These are phyloP conservation scores for Globisporangium nagaii DNA, from an alignment of 352 stramenopile species.

Conservation along the genomic window DNA sequence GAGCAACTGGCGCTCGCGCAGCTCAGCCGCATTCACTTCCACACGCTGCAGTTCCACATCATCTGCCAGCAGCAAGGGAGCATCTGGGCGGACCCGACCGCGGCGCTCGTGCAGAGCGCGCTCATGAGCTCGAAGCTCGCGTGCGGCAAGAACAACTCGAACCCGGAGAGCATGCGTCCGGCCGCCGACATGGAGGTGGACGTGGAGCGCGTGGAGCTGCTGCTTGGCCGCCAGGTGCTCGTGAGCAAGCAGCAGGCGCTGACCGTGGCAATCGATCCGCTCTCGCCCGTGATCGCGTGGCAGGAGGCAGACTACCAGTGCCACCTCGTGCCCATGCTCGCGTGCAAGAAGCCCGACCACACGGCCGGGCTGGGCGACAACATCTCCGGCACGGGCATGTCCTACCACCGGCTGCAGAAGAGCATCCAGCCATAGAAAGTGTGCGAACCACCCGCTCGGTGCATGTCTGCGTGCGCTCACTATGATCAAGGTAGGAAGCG, in stretches of 20 bases:
- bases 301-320: slow-evolving; percentile 72
- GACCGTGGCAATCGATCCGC: slow-evolving; percentile 58
- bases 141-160: slow-evolving; percentile 51
- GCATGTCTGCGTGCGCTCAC: too few species aligned
- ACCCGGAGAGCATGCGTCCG: slow-evolving; percentile 38
- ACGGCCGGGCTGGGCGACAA: slow-evolving; percentile 82
- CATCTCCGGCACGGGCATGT: slow-evolving; percentile 80
- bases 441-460: too few species aligned
- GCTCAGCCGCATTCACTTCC: slow-evolving; percentile 79
- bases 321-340: slow-evolving; percentile 73
- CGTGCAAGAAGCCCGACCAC: slow-evolving; percentile 77
- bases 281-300: slow-evolving; percentile 63
- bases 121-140: slow-evolving; percentile 82
- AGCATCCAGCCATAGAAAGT: slow-evolving; percentile 16
- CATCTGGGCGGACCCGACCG: slow-evolving; percentile 67
- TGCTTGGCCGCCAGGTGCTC: slow-evolving; percentile 48
- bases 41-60: slow-evolving; percentile 86
- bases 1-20: slow-evolving; percentile 44
- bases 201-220: slow-evolving; percentile 58
- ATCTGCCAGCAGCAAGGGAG: slow-evolving; percentile 62
- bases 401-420: slow-evolving; percentile 67
- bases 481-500: background rate
- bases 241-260: slow-evolving; percentile 50
- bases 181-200: slow-evolving; percentile 69
- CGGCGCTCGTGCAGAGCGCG: slow-evolving; percentile 62